Base-by-base conservation (phyloP, 345 rosid species). In the Orychophragmus violaceus region DNA sequence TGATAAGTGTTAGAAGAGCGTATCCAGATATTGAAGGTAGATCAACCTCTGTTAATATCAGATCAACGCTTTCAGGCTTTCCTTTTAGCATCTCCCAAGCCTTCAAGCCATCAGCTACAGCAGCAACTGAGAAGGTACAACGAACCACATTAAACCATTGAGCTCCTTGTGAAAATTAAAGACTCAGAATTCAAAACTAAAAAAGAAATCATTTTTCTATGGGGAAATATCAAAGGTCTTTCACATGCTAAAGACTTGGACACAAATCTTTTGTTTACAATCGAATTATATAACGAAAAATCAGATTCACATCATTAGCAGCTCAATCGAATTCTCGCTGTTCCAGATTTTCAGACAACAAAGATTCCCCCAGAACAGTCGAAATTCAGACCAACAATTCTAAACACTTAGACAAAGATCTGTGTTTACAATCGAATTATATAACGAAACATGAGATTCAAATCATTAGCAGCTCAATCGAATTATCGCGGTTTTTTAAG, bases 61-160 rank as follows among this genome's bases (percentile, higher is more conserved):
- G 79, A 73, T 94, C 99, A 19, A 88, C 62, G 37, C 77, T 70
- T 48, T 78, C 79, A 0, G 93, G 87, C 24, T 80, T 81, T 62
- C 82, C 91, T 77, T 82, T 87, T 19, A 88, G 79, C 67, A 84
- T 76, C 83, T 90, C 94, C 99, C 99, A 94, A n/a, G 97, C 99
- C 76, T 84, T 84, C 49, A 94, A 78, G 32, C 99, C 99, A 83
- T 94, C 96, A 33, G 96, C 46, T 36, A 87, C 91, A 23, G 92
- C 82, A 18, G 74, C 82, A 79, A 94, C 99, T 94, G 85, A 70
- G 54, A 68, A 0, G 0, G 16, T 0, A 55, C 14, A 62, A 8
- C 11, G 2, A 59, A 39, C 18, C 52, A 37, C 14, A n/a, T 32
- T 56, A 58, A 23, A 23, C 57, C 52, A n/a, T 28, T 64, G 6